These are phyloP conservation scores for Fomitopsis serialis DNA, from an alignment of 768 basidiomycete species.

Conservation along the genomic window DNA sequence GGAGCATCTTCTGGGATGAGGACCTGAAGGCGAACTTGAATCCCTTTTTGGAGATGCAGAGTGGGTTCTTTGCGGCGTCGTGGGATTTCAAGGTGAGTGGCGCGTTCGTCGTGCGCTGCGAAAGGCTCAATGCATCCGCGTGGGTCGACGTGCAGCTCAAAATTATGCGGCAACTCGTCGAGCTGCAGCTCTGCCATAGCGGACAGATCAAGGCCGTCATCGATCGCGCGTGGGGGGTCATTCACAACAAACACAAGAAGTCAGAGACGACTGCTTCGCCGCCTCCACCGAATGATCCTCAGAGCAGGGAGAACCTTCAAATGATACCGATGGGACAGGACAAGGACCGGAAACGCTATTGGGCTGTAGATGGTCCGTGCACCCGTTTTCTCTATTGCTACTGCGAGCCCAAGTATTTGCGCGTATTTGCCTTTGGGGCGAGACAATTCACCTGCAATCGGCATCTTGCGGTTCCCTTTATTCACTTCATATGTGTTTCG, in stretches of 20 bases:
- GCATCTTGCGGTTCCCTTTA: constrained; percentile 37
- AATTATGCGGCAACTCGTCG: constrained; percentile 79
- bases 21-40: constrained; percentile 60
- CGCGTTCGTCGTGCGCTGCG: constrained; percentile 13
- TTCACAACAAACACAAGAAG: constrained; percentile 82
- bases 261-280: constrained; percentile 52
- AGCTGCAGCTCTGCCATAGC: constrained; percentile 72
- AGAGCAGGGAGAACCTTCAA: constrained; percentile 59
- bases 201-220: constrained; percentile 63
- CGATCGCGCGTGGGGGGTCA: constrained; percentile 84
- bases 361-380: constrained; percentile 87
- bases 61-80: constrained; percentile 74
- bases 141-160: constrained; percentile 49
- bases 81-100: constrained; percentile 77
- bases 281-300: constrained; percentile 51
- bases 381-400: constrained; percentile 18
- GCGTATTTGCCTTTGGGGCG: constrained; percentile 56
- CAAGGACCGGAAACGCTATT: constrained; percentile 69
- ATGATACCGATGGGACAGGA: constrained; percentile 77
- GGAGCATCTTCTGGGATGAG: constrained; percentile 80
- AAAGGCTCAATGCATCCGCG: constrained; percentile 9
- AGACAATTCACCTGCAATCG: constrained; percentile 30
- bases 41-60: constrained; percentile 59
- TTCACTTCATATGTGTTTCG: constrained; percentile 1
- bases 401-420: constrained; percentile 46